These are phyloP conservation scores for Yamadazyma nakazawae DNA, from an alignment of 805 yeast species.

Conservation along the genomic window DNA sequence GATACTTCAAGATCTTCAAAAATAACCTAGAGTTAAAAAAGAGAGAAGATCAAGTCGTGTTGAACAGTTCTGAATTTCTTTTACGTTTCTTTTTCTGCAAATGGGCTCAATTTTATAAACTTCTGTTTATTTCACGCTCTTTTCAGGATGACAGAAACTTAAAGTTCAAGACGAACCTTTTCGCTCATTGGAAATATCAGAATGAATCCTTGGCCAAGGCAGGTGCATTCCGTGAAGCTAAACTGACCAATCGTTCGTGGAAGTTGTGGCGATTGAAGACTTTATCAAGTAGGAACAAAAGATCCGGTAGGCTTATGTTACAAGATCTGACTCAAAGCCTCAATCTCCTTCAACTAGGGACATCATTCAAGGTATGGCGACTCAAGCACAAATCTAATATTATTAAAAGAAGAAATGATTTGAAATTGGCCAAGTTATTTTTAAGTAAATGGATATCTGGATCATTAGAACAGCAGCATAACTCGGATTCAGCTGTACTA, in stretches of 20 bases:
- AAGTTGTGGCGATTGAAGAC: constrained; percentile 9
- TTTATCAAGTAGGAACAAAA: neutral
- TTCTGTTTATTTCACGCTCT: constrained; percentile 7
- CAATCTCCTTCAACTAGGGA: neutral
- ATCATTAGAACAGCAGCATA: neutral
- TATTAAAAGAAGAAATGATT: neutral
- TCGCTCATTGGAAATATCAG: constrained; percentile 16
- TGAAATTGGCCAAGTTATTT: neutral
- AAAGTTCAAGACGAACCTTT: neutral
- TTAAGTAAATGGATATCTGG: neutral
- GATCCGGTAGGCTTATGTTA: neutral
- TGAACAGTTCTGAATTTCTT: neutral
- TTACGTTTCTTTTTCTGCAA: constrained; percentile 3
- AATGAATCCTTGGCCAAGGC: neutral
- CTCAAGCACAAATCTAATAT: neutral
- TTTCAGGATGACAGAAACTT: constrained; percentile 7
- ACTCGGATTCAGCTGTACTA: neutral
- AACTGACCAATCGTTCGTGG: neutral
- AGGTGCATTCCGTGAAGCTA: neutral
- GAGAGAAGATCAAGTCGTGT: constrained; percentile 1
- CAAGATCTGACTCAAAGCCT: neutral
- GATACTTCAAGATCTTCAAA: constrained; percentile 11
- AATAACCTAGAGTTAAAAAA: neutral
- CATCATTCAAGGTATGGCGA: constrained; percentile 9
- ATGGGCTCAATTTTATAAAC: constrained; percentile 9